These are phyloP conservation scores for Eutrema japonicum DNA, from an alignment of 345 rosid genomes.

Conservation along the genomic window DNA sequence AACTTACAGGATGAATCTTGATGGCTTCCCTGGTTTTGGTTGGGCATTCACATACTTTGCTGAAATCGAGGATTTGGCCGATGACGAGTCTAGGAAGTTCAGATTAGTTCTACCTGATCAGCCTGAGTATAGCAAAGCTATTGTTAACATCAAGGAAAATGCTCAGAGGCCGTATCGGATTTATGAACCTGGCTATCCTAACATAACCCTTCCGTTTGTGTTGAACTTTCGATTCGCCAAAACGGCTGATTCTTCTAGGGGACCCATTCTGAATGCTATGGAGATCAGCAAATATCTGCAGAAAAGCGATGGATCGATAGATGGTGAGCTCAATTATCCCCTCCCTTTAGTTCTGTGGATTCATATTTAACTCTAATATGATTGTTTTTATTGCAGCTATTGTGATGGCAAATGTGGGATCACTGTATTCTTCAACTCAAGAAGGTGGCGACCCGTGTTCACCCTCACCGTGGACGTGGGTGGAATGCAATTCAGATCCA, in stretches of 20 bases:
- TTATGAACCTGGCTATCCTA: slow-evolving; percentile 85
- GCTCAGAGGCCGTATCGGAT: slow-evolving; percentile 73
- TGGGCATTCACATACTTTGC: slow-evolving; percentile 92
- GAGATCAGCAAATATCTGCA: slow-evolving; percentile 76
- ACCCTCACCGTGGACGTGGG: slow-evolving; percentile 97
- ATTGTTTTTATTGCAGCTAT: slow-evolving; percentile 58
- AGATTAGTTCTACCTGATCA: slow-evolving; percentile 73
- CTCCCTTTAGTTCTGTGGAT: not conserved
- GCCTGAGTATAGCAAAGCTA: slow-evolving; percentile 74
- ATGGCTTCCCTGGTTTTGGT: slow-evolving; percentile 93
- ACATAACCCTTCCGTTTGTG: slow-evolving; percentile 82
- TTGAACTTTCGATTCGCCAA: slow-evolving; percentile 74
- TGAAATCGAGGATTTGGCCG: slow-evolving; percentile 81
- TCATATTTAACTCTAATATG: slow-evolving; percentile 26
- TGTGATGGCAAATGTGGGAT: slow-evolving; percentile 55
- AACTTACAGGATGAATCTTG: slow-evolving; percentile 84
- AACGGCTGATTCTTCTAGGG: slow-evolving; percentile 84
- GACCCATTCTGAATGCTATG: slow-evolving; percentile 95
- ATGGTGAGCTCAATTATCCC: slow-evolving; percentile 57
- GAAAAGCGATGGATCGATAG: slow-evolving; percentile 77
- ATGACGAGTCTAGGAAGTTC: slow-evolving; percentile 81
- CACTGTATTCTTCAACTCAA: slow-evolving; percentile 60
- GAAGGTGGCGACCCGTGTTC: slow-evolving; percentile 98
- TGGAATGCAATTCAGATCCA: slow-evolving; percentile 69
- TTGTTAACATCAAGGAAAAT: slow-evolving; percentile 91